phyloP scores from a whole-genome alignment of 176 grass and related monocot genomes.

The Carex kokanica region DNA sequence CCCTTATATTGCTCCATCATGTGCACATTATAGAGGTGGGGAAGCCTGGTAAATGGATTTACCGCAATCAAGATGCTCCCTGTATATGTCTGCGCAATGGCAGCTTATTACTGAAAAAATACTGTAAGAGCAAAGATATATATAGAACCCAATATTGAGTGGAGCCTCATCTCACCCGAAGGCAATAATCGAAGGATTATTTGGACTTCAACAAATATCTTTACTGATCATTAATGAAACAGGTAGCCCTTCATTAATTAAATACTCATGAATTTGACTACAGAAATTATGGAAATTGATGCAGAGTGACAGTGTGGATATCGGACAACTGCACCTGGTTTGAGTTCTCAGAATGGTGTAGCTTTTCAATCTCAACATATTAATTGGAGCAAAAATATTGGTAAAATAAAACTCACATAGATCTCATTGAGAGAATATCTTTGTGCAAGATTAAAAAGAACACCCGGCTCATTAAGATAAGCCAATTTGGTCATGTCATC shows the following conservation, averaged over 20 bases:
- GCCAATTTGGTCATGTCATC: conserved; percentile 85
- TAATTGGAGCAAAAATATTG: neutral
- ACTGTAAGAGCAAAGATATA: conserved; percentile 14
- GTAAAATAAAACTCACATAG: conserved; percentile 49
- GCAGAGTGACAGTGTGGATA: neutral
- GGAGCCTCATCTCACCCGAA: neutral
- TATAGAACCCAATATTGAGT: neutral
- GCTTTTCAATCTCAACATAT: neutral
- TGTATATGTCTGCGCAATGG: conserved; percentile 58
- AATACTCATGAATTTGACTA: neutral
- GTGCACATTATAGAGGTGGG: conserved; percentile 61
- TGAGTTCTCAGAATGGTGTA: neutral
- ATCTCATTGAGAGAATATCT: conserved; percentile 73
- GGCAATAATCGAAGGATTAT: neutral
- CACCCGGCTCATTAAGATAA: conserved; percentile 75
- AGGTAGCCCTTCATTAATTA: no score
- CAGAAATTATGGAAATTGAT: neutral
- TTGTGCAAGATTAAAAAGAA: conserved; percentile 56
- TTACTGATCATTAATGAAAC: neutral
- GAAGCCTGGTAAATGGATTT: conserved; percentile 62
- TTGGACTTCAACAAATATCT: neutral
- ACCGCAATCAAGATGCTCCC: conserved; percentile 73
- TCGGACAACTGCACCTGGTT: neutral
- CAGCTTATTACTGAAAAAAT: neutral
- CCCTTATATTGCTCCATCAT: conserved; percentile 90